Conservation (phyloP, 2,329 filamentous ascomycete genomes). For the Colletotrichum lupini region DNA sequence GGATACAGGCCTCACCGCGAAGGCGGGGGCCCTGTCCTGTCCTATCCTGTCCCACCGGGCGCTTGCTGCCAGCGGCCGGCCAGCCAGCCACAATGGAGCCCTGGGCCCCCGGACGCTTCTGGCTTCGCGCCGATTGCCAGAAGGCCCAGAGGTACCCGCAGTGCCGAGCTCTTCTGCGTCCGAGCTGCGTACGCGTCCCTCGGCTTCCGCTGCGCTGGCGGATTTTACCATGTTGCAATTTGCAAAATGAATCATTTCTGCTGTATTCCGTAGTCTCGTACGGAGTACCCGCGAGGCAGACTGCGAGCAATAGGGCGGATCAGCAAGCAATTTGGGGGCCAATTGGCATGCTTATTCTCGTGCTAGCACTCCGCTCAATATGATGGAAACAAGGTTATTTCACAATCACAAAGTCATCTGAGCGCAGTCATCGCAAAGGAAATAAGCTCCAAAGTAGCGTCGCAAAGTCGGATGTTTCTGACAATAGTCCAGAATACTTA, state of each 20-base stretch:
- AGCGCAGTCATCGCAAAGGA: background rate
- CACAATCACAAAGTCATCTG: background rate
- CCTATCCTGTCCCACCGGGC: background rate
- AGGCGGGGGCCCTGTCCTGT: background rate
- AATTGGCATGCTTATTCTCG: background rate
- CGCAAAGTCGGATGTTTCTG: background rate
- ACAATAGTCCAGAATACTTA: background rate
- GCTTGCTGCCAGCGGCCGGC: background rate
- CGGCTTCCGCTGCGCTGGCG: background rate
- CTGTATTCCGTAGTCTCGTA: too few species aligned
- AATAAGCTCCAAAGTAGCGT: background rate
- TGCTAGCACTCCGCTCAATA: background rate
- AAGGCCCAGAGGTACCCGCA: background rate
- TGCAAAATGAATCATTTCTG: too few species aligned
- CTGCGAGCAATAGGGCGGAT: background rate
- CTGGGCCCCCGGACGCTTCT: background rate
- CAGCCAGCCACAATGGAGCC: background rate
- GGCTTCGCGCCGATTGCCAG: background rate
- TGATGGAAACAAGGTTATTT: background rate
- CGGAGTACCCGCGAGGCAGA: background rate
- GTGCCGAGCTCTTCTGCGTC: background rate
- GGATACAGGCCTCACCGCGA: background rate
- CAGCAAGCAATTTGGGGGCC: background rate
- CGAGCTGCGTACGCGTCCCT: slow-evolving; percentile 15
- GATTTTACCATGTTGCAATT: background rate